Evolutionary conservation across 176 grass and related monocot genomes (phyloP).

Genomic region (Ampelocalamus luodianensis): DNA sequence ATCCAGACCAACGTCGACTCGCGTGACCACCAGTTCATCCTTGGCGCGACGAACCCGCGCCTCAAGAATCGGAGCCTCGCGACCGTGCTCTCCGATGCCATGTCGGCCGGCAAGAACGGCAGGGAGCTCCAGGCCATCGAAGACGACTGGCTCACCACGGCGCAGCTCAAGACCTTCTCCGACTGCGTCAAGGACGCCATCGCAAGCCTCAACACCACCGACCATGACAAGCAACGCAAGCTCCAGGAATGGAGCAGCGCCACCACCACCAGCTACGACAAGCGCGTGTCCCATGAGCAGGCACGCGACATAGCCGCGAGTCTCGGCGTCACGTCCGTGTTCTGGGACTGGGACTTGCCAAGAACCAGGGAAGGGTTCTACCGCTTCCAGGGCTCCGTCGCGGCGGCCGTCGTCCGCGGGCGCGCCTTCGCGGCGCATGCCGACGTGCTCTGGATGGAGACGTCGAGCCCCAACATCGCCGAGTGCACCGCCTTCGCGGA

Average conservation of each 20-base stretch:
- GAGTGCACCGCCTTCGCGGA: conserved; percentile 79
- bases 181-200: conserved; percentile 71
- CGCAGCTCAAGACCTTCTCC: conserved; percentile 77
- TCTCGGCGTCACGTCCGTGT: conserved; percentile 59
- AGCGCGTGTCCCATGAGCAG: conserved; percentile 63
- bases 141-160: conserved; percentile 66
- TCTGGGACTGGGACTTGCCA: conserved; percentile 96
- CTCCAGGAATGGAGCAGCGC: conserved; percentile 63
- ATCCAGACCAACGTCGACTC: conserved; percentile 95
- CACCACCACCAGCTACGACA: conserved; percentile 55
- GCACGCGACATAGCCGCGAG: conserved; percentile 65
- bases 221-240: conserved; percentile 61
- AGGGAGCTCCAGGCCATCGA: conserved; percentile 74
- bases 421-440: conserved; percentile 74
- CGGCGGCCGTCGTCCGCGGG: conserved; percentile 70
- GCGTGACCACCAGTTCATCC: conserved; percentile 90
- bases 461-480: conserved; percentile 77
- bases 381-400: conserved; percentile 78
- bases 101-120: conserved; percentile 60
- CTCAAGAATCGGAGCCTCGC: conserved; percentile 55
- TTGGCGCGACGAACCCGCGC: conserved; percentile 63
- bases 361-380: conserved; percentile 93
- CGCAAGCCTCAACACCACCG: conserved; percentile 23
- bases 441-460: conserved; percentile 97
- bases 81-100: conserved; percentile 42